Percentiles rank a stretch among this genome's conserved stretches.
phyloP scores from a whole-genome alignment of 805 yeast genomes.

The Cyberlindnera subsufficiens region DNA sequence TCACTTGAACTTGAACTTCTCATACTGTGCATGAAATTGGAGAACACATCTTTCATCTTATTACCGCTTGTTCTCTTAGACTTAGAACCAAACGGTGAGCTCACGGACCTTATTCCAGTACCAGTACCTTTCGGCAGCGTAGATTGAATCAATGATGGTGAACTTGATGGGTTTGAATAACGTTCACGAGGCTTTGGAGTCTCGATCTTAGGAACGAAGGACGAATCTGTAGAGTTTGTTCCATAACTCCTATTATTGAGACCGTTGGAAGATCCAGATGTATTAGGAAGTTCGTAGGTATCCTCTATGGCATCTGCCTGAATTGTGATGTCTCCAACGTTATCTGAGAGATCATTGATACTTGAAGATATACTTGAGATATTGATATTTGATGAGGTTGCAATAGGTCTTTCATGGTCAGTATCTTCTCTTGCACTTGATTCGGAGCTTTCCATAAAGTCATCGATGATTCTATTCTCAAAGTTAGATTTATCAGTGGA shows the following conservation, averaged over 20 bases:
- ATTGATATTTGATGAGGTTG: slow-evolving; percentile 24
- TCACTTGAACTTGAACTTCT: slow-evolving; percentile 32
- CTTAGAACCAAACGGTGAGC: slow-evolving; percentile 19
- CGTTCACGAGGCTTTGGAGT: slow-evolving; percentile 13
- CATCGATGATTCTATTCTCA: slow-evolving; percentile 21
- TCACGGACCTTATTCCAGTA: slow-evolving; percentile 17
- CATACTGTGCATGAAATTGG: slow-evolving; percentile 40
- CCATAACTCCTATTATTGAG: slow-evolving; percentile 4
- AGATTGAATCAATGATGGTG: slow-evolving; percentile 12
- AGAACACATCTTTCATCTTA: slow-evolving; percentile 53
- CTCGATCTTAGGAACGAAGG: slow-evolving; percentile 7
- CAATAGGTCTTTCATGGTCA: slow-evolving; percentile 22
- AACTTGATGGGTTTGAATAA: slow-evolving; percentile 11
- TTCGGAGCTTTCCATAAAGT: slow-evolving; percentile 12
- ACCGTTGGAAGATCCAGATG: slow-evolving; percentile 11
- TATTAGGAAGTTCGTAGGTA: slow-evolving; percentile 3
- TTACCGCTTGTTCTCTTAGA: slow-evolving; percentile 38
- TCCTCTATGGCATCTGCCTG: slow-evolving; percentile 11
- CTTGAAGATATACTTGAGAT: slow-evolving; percentile 19
- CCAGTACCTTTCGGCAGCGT: slow-evolving; percentile 8
- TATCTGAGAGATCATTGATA: slow-evolving; percentile 15
- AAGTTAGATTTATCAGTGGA: slow-evolving; percentile 19
- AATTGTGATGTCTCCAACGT: slow-evolving; percentile 21
- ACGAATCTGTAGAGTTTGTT: slow-evolving; percentile 7
- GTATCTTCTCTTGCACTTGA: slow-evolving; percentile 4